These are phyloP conservation scores for Saussurea involucrata DNA, from an alignment of 129 eudicot genomes.

Conservation along the genomic window DNA sequence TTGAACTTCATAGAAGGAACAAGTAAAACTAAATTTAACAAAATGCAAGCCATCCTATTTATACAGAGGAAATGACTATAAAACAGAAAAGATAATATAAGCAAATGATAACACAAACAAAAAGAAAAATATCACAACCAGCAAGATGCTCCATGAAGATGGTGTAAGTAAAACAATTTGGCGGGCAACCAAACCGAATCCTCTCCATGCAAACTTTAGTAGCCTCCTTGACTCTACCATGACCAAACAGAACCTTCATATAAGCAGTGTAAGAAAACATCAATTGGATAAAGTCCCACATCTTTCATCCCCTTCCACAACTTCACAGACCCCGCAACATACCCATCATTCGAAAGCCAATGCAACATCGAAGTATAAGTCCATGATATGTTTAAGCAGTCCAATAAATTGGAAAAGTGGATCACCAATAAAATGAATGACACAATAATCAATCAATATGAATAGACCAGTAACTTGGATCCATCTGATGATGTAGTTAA, in stretches of 20 bases:
- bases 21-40: too few species aligned
- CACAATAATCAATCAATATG: too few species aligned
- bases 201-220: slow-evolving; percentile 63
- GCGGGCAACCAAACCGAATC: slow-evolving; percentile 62
- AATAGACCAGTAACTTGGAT: too few species aligned
- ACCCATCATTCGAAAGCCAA: slow-evolving; percentile 88
- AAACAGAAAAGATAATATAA: background rate
- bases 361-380: slow-evolving; percentile 81
- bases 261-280: slow-evolving; percentile 86
- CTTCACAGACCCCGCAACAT: slow-evolving; percentile 63
- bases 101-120: background rate
- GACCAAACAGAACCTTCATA: slow-evolving; percentile 74
- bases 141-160: slow-evolving; percentile 90
- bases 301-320: slow-evolving; percentile 78
- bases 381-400: too few species aligned
- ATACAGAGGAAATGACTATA: background rate
- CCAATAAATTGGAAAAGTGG: too few species aligned
- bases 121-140: slow-evolving; percentile 46
- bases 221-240: slow-evolving; percentile 68
- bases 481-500: too few species aligned
- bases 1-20: too few species aligned
- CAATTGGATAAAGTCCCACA: slow-evolving; percentile 58
- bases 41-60: background rate
- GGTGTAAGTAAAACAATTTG: slow-evolving; percentile 78
- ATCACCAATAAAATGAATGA: too few species aligned